phyloP scores from a whole-genome alignment of 768 basidiomycete genomes.

The Suillus fuscotomentosus region DNA sequence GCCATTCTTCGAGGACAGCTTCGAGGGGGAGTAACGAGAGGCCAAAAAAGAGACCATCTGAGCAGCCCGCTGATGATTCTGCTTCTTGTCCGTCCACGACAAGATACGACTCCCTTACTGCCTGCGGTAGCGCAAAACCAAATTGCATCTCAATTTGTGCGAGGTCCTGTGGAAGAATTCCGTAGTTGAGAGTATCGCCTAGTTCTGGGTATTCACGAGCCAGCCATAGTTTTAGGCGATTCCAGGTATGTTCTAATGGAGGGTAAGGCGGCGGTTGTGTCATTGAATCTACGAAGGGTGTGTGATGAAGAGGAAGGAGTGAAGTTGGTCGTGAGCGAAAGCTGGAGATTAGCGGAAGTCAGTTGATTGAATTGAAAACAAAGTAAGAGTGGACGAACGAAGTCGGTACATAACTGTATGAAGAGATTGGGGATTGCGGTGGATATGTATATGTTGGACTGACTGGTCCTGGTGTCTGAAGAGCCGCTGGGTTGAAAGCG shows the following conservation, averaged over 20 bases:
- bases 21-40: constrained; percentile 90
- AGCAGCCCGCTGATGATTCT: constrained; percentile 82
- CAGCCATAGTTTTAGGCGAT: constrained; percentile 80
- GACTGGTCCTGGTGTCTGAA: constrained; percentile 47
- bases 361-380: constrained; percentile 3
- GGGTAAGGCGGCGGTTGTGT: constrained; percentile 56
- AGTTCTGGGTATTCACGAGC: constrained; percentile 88
- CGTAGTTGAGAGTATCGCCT: constrained; percentile 93
- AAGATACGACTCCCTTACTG: constrained; percentile 89
- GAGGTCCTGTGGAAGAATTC: constrained; percentile 78
- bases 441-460: constrained; percentile 75
- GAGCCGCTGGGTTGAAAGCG: constrained; percentile 55
- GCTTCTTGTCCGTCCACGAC: constrained; percentile 92
- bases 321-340: constrained; percentile 49
- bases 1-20: constrained; percentile 93
- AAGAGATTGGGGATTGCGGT: constrained; percentile 50
- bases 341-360: constrained; percentile 19
- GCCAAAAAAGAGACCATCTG: constrained; percentile 95
- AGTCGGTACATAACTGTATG: constrained; percentile 62
- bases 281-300: constrained; percentile 39
- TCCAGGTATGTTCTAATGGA: constrained; percentile 80
- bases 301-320: constrained; percentile 68
- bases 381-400: constrained; percentile 38
- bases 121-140: constrained; percentile 78
- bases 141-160: constrained; percentile 81